Evolutionary conservation across 768 basidiomycete species (phyloP), one percentile per base, ranked within the genome.

Genomic region (Hypholoma sublateritium): DNA sequence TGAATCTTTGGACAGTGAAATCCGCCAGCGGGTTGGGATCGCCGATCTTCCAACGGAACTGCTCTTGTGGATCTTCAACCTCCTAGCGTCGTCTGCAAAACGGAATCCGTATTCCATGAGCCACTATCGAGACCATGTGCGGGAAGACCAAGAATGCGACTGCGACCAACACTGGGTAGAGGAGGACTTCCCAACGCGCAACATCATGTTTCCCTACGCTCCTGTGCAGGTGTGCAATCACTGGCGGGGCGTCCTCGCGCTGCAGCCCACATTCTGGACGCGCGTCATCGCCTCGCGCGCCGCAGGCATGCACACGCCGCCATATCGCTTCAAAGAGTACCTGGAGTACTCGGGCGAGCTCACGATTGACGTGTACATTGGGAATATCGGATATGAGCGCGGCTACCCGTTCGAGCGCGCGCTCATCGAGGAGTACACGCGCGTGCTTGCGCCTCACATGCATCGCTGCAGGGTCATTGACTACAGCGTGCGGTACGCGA

Each of bases 41-140:
- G 42, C 47, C 9, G 22, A 47, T n/a, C 25, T 56, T 9, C 55
- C 55, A 1, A 25, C 39, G 4, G 55, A 56, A 24, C 22, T 56
- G n/a, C 55, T 56, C 41, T 41, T 50, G n/a, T 43, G 41, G 48
- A 56, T 56, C 47, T 56, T 56, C 49, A 41, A 41, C 19, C 5
- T 50, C 8, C 41, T 21, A 12, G 21, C 22, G 49, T 32, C 28
- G 28, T 32, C 28, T 32, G 28, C 28, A 32, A 32, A 2, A 32
- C 28, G 28, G 28, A 32, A 32, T 32, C 28, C 28, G 28, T 32
- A 32, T 32, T 5, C 28, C 6, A 32, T 32, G 28, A 32, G 9
- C 28, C 28, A 32, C 28, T 32, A 32, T 32, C 28, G 28, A 5
- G 28, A 32, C 28, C 28, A 32, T 32, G 28, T 32, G 28, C 28